A percentile compares a stretch with the other conserved stretches of the same genome.
phyloP scores from a whole-genome alignment of 2,329 filamentous ascomycete genomes.

The Botryotinia globosa region DNA sequence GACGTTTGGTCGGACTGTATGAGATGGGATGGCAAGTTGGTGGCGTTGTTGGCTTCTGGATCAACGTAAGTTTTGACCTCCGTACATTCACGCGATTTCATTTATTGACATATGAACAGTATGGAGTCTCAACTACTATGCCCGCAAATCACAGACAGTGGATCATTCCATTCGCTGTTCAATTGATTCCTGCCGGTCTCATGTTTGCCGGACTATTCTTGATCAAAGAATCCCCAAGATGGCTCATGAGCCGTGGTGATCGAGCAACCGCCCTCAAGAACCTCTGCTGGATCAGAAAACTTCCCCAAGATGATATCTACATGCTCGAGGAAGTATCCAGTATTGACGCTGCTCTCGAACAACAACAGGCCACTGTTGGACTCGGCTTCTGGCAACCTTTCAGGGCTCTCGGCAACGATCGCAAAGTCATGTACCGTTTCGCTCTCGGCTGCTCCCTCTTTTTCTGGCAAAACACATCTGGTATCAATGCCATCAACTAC shows the following conservation, averaged over 20 bases:
- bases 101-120: constrained; percentile 44
- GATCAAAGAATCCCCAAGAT: constrained; percentile 67
- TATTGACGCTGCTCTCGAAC: constrained; percentile 67
- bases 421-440: constrained; percentile 54
- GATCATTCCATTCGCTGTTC: constrained; percentile 41
- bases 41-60: constrained; percentile 63
- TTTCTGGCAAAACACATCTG: constrained; percentile 32
- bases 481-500: constrained; percentile 34
- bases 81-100: constrained; percentile 6
- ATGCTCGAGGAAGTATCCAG: constrained; percentile 70
- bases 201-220: constrained; percentile 47
- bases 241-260: constrained; percentile 25
- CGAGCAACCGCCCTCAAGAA: constrained; percentile 23
- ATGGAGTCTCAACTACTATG: constrained; percentile 50
- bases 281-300: constrained; percentile 64
- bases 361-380: constrained; percentile 61
- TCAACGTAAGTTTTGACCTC: constrained; percentile 46
- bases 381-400: constrained; percentile 75
- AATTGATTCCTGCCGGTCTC: constrained; percentile 39
- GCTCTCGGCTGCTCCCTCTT: constrained; percentile 65
- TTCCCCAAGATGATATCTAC: constrained; percentile 56
- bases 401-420: constrained; percentile 25
- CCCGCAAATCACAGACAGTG: constrained; percentile 34
- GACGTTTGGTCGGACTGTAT: constrained; percentile 62
- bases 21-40: constrained; percentile 65